Evolutionary conservation across 2,329 filamentous ascomycete species (phyloP).

Genomic region (Colletotrichum graminicola): DNA sequence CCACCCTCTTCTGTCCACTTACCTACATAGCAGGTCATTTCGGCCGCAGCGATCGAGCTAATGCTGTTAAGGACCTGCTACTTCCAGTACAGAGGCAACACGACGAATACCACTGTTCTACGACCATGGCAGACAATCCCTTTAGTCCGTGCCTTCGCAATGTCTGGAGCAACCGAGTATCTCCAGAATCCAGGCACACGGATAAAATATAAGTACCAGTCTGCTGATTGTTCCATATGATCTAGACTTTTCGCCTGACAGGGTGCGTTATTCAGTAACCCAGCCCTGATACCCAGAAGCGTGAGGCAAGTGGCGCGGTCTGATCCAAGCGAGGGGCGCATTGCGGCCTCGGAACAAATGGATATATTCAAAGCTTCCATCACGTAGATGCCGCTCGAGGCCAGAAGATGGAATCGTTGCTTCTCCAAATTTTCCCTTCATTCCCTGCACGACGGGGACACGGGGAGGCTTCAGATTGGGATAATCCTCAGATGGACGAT

Average conservation of each 20-base stretch:
- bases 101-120: slow-evolving; percentile 1
- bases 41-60: not conserved
- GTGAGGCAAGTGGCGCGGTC: not conserved
- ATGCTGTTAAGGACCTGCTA: not conserved
- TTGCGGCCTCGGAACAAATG: not conserved
- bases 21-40: too few relatives aligned
- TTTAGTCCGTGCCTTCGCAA: not conserved
- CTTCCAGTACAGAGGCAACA: slow-evolving; percentile 11
- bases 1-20: not conserved
- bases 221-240: not conserved
- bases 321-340: not conserved
- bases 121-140: not conserved
- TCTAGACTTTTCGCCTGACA: not conserved
- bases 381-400: too few relatives aligned
- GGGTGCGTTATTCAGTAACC: not conserved
- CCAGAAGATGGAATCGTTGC: not conserved
- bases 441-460: not conserved
- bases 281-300: not conserved
- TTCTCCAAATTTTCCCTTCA: not conserved
- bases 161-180: not conserved
- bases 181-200: not conserved
- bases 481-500: slow-evolving; percentile 1
- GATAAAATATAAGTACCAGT: not conserved
- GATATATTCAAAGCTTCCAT: too few relatives aligned
- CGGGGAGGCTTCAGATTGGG: not conserved